Evolutionary conservation across 805 yeast genomes (phyloP).

Genomic region (Pichia thaimueangensis): DNA sequence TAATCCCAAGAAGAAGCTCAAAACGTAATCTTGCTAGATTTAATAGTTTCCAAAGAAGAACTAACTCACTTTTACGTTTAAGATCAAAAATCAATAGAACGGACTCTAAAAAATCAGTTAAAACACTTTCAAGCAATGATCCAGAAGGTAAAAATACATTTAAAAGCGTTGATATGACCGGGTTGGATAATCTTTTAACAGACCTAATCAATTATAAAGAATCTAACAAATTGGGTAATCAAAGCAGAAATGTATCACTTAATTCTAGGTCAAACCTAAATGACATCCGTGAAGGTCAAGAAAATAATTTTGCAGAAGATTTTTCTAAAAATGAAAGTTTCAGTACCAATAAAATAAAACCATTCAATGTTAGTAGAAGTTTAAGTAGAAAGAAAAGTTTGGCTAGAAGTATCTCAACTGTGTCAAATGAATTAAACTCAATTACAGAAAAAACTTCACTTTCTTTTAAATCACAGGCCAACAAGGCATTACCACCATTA

Average conservation of each 20-base stretch:
- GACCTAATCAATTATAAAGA: slow-evolving; percentile 1
- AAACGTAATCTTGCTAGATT: slow-evolving; percentile 6
- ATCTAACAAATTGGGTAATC: neutral
- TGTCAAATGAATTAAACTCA: neutral
- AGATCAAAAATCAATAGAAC: neutral
- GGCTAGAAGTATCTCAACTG: slow-evolving; percentile 1
- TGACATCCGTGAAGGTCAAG: neutral
- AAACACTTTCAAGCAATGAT: slow-evolving; percentile 4
- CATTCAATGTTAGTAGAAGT: neutral
- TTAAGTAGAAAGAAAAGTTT: neutral
- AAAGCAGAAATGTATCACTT: neutral
- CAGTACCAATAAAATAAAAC: no score
- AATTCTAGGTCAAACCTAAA: neutral
- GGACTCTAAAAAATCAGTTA: neutral
- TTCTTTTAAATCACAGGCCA: neutral
- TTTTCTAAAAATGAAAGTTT: neutral
- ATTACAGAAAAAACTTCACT: neutral
- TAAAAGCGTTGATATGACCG: slow-evolving; percentile 9
- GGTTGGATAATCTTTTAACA: slow-evolving; percentile 4
- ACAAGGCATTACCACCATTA: no score
- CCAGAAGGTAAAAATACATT: neutral
- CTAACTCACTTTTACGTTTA: neutral
- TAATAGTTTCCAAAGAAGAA: neutral
- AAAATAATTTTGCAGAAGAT: neutral
- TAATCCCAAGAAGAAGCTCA: slow-evolving; percentile 15